phyloP scores from a whole-genome alignment of 2,329 filamentous ascomycete genomes.

The Fusarium nelsonii region DNA sequence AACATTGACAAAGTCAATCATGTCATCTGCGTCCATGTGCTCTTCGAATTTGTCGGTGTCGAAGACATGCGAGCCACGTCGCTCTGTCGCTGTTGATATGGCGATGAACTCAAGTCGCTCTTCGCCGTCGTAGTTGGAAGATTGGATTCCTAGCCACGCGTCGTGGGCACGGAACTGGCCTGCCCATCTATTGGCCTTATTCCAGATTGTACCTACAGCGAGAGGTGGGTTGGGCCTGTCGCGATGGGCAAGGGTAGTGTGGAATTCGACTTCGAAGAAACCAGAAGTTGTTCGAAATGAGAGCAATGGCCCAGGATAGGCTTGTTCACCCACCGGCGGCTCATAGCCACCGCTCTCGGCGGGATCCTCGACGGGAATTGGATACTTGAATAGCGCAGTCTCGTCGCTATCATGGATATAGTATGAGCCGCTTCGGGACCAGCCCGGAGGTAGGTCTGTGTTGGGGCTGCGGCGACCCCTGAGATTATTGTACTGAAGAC shows the following conservation, averaged over 20 bases:
- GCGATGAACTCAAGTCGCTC: conserved; percentile 60
- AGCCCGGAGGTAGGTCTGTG: conserved; percentile 55
- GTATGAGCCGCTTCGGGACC: conserved; percentile 54
- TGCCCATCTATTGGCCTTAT: conserved; percentile 54
- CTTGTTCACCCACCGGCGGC: conserved; percentile 48
- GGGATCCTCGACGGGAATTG: conserved; percentile 55
- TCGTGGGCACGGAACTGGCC: conserved; percentile 60
- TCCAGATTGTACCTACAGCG: conserved; percentile 59
- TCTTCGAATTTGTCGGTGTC: conserved; percentile 56
- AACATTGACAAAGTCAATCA: conserved; percentile 61
- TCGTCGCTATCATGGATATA: conserved; percentile 58
- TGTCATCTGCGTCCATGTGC: conserved; percentile 57
- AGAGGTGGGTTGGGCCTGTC: conserved; percentile 55
- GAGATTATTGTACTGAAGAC: conserved; percentile 56
- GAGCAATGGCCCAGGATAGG: conserved; percentile 55
- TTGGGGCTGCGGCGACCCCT: conserved; percentile 51
- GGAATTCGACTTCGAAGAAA: conserved; percentile 58
- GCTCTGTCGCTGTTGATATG: conserved; percentile 57
- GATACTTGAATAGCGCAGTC: conserved; percentile 57
- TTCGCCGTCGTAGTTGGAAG: conserved; percentile 61
- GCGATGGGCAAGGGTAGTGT: conserved; percentile 53
- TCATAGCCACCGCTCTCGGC: conserved; percentile 50
- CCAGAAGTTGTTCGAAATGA: conserved; percentile 56
- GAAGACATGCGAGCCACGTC: conserved; percentile 57
- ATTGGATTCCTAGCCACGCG: conserved; percentile 60